phyloP scores from a whole-genome alignment of 257 asterid species.

The Gentiana macrophylla region DNA sequence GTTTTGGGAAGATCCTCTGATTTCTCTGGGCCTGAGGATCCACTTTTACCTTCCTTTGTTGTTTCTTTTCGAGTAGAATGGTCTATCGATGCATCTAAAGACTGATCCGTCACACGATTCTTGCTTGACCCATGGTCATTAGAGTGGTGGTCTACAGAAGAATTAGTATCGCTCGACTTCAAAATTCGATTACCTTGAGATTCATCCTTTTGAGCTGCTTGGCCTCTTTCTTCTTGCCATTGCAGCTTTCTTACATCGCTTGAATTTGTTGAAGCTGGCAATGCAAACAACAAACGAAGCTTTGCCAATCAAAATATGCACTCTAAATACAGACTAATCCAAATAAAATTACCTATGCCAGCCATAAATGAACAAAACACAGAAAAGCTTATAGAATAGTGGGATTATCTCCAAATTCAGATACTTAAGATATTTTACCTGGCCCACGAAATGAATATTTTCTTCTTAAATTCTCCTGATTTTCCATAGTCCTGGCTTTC shows the following conservation, averaged over 20 bases:
- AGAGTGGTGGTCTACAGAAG: constrained; percentile 21
- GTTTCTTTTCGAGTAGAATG: constrained; percentile 26
- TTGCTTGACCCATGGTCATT: constrained; percentile 18
- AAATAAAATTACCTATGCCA: no score
- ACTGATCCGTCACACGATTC: constrained; percentile 29
- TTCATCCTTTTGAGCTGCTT: constrained; percentile 31
- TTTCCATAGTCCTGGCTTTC: constrained; percentile 39
- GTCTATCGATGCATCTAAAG: constrained; percentile 13
- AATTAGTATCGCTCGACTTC: constrained; percentile 11
- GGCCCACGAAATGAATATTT: constrained; percentile 27
- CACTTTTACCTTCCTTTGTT: constrained; percentile 25
- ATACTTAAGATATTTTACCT: constrained; percentile 37
- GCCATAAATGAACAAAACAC: no score
- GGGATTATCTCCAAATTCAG: neutral
- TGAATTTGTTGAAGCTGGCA: constrained; percentile 33
- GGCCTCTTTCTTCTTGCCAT: constrained; percentile 43
- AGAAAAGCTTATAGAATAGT: no score
- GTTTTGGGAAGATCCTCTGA: constrained; percentile 27
- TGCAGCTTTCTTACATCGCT: constrained; percentile 39
- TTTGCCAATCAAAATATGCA: constrained; percentile 20
- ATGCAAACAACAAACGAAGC: constrained; percentile 14
- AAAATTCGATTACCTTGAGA: constrained; percentile 26
- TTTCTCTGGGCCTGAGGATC: constrained; percentile 25
- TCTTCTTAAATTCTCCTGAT: constrained; percentile 41
- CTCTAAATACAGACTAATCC: neutral